phyloP scores from a whole-genome alignment of 495 filamentous ascomycete genomes.

The Penicillium crystallinum region DNA sequence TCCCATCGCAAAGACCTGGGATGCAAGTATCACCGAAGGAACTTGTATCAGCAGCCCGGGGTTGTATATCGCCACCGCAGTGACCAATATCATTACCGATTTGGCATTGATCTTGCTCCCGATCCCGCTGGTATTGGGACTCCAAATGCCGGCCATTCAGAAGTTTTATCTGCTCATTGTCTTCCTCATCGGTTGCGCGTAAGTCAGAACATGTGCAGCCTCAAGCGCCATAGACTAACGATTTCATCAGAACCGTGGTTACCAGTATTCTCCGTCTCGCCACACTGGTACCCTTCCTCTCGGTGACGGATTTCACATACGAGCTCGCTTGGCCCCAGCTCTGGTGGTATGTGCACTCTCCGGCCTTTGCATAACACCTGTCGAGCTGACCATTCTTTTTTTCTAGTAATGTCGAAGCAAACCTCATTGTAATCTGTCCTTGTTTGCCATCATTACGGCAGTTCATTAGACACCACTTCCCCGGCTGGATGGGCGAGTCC shows the following conservation, averaged over 20 bases:
- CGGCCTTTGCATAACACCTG: no score
- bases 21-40: slow-evolving; percentile 17
- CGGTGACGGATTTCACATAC: slow-evolving; percentile 14
- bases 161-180: slow-evolving; percentile 19
- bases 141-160: slow-evolving; percentile 17
- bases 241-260: slow-evolving; percentile 18
- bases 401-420: slow-evolving; percentile 23
- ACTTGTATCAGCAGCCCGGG: slow-evolving; percentile 27
- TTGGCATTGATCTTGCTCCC: slow-evolving; percentile 34
- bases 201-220: neutral
- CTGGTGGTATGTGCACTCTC: slow-evolving; percentile 14
- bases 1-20: slow-evolving; percentile 33
- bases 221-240: neutral
- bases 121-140: slow-evolving; percentile 21
- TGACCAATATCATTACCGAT: slow-evolving; percentile 38
- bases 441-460: slow-evolving; percentile 22
- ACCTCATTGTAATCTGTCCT: slow-evolving; percentile 25
- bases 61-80: slow-evolving; percentile 34
- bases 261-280: slow-evolving; percentile 25
- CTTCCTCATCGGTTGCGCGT: slow-evolving; percentile 26
- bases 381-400: neutral
- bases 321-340: slow-evolving; percentile 14
- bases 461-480: slow-evolving; percentile 19
- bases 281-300: slow-evolving; percentile 19
- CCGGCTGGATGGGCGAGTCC: slow-evolving; percentile 16